A percentile compares a stretch with the other conserved stretches of the same genome.
phyloP scores from a whole-genome alignment of 495 filamentous ascomycete genomes.

The Aspergillus nidulans region DNA sequence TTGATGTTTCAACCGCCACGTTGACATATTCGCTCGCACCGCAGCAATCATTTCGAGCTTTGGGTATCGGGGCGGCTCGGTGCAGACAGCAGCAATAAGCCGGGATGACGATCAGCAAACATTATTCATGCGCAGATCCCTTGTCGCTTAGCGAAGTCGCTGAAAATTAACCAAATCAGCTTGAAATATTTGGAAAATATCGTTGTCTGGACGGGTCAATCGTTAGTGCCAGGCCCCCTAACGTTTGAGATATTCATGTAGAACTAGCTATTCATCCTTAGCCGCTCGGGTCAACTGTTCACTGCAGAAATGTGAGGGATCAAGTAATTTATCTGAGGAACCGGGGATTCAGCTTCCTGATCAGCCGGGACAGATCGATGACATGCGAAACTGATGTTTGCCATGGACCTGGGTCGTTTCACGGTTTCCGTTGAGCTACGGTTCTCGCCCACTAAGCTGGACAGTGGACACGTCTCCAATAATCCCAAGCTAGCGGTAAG shows the following conservation, averaged over 20 bases:
- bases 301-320: neutral
- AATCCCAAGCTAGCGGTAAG: neutral
- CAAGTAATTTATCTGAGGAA: neutral
- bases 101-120: slow-evolving; percentile 2
- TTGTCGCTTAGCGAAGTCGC: no score
- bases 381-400: neutral
- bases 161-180: no score
- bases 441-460: neutral
- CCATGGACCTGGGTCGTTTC: neutral
- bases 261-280: neutral
- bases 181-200: no score
- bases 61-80: neutral
- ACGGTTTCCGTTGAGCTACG: neutral
- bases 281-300: slow-evolving; percentile 3
- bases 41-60: neutral
- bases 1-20: neutral
- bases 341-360: neutral
- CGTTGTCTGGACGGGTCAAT: no score
- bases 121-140: neutral
- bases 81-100: neutral
- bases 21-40: neutral
- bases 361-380: neutral
- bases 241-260: neutral
- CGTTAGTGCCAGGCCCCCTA: no score
- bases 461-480: neutral